These are phyloP conservation scores for Hyaloscypha finlandica DNA, from an alignment of 495 filamentous ascomycete species.

Conservation along the genomic window DNA sequence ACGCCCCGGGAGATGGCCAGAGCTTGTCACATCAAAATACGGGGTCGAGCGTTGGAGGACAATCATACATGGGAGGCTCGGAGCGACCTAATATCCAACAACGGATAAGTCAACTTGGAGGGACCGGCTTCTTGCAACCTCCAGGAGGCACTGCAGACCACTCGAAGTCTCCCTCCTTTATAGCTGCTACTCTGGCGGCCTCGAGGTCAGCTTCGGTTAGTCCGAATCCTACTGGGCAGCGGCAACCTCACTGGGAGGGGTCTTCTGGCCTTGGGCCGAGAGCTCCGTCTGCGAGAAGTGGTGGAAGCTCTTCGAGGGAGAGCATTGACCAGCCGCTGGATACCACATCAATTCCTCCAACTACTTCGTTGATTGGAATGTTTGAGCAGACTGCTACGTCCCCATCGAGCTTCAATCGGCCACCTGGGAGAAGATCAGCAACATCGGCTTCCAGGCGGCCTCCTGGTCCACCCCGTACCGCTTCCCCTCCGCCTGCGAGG, in stretches of 20 bases:
- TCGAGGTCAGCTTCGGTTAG: constrained; percentile 49
- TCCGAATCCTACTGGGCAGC: constrained; percentile 35
- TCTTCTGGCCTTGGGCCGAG: constrained; percentile 14
- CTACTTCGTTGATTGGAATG: constrained; percentile 59
- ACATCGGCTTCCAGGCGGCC: constrained; percentile 4
- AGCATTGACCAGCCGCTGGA: constrained; percentile 45
- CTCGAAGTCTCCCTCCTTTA: constrained; percentile 50
- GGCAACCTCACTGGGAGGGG: neutral
- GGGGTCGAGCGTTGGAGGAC: constrained; percentile 17
- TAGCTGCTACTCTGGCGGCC: constrained; percentile 58
- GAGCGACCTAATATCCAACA: constrained; percentile 11
- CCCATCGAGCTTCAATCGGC: constrained; percentile 29
- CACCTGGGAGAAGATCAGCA: constrained; percentile 36
- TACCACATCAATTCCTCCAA: constrained; percentile 54
- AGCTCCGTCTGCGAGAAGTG: constrained; percentile 27
- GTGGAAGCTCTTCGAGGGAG: constrained; percentile 28
- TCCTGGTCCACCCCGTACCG: neutral
- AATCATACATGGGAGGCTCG: constrained; percentile 10
- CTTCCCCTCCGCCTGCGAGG: constrained; percentile 3
- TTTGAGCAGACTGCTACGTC: constrained; percentile 50
- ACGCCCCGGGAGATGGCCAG: neutral
- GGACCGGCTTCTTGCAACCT: constrained; percentile 20
- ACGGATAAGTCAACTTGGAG: constrained; percentile 20
- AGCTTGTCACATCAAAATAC: constrained; percentile 20
- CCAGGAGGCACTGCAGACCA: constrained; percentile 18